These are phyloP conservation scores for Apiotrichum laibachii DNA, from an alignment of 1,284 basidiomycete species.

Conservation along the genomic window DNA sequence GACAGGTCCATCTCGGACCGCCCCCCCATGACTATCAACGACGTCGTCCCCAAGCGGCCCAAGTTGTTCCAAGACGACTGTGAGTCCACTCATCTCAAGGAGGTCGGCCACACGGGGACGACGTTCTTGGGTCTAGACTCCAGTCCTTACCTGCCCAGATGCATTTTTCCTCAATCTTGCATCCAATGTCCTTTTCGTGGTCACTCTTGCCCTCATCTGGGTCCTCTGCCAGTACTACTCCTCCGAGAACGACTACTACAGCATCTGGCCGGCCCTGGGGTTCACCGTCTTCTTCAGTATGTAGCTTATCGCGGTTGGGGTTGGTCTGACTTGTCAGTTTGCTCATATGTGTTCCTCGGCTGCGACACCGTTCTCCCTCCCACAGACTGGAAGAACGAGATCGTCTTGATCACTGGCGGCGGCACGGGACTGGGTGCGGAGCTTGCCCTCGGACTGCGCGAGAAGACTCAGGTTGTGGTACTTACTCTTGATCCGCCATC, in stretches of 20 bases:
- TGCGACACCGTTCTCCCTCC: neutral
- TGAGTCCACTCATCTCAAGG: no score
- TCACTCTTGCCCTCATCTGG: neutral
- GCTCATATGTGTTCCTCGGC: neutral
- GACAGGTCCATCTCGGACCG: no score
- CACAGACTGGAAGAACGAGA: slow-evolving; percentile 68
- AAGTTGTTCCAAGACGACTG: slow-evolving; percentile 5
- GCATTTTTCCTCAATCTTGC: neutral
- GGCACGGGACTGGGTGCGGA: slow-evolving; percentile 83
- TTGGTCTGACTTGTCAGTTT: neutral
- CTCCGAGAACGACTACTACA: no score
- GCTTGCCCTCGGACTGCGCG: slow-evolving; percentile 76
- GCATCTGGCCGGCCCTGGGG: no score
- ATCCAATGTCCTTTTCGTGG: neutral
- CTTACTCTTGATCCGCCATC: slow-evolving; percentile 71
- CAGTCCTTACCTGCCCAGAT: neutral
- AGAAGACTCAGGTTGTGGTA: slow-evolving; percentile 75
- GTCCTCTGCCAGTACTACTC: neutral
- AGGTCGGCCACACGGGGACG: no score
- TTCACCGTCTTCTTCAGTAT: no score
- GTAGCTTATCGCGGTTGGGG: neutral
- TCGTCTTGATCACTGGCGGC: slow-evolving; percentile 88
- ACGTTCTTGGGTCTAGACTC: neutral
- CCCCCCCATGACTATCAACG: neutral
- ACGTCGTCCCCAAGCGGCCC: neutral